These are phyloP conservation scores for Hyphopichia khmerensis DNA, from an alignment of 1,139 yeast species.

Conservation along the genomic window DNA sequence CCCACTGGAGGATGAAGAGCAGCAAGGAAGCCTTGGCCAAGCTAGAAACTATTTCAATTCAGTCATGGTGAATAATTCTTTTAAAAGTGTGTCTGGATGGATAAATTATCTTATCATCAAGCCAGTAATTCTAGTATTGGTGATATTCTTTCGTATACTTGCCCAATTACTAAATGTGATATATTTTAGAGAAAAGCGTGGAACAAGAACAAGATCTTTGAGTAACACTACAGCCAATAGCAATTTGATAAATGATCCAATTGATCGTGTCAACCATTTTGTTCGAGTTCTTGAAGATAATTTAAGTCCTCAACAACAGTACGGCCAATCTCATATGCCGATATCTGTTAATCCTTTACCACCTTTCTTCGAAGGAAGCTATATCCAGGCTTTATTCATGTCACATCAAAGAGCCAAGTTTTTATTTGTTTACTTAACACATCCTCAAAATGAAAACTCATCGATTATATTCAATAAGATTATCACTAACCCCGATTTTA, in stretches of 20 bases:
- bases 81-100: constrained; percentile 8
- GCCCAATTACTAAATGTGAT: constrained; percentile 25
- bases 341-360: constrained; percentile 21
- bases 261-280: constrained; percentile 34
- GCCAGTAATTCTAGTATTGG: constrained; percentile 27
- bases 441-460: constrained; percentile 68
- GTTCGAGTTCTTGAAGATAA: constrained; percentile 37
- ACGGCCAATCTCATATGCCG: constrained; percentile 4
- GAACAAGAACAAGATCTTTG: constrained; percentile 3
- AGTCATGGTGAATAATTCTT: neutral
- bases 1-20: constrained; percentile 1
- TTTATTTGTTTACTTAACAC: constrained; percentile 71
- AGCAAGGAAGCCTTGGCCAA: neutral
- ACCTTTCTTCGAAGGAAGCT: constrained; percentile 69
- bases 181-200: constrained; percentile 23
- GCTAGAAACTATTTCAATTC: constrained; percentile 5
- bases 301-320: constrained; percentile 22
- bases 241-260: constrained; percentile 24
- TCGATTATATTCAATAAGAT: constrained; percentile 54
- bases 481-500: constrained; percentile 53
- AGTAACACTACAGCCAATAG: constrained; percentile 3
- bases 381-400: constrained; percentile 68
- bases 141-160: constrained; percentile 22
- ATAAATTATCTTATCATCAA: constrained; percentile 22
- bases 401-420: constrained; percentile 70